These are phyloP conservation scores for Lavandula angustifolia DNA, from an alignment of 257 asterid genomes.

Conservation along the genomic window DNA sequence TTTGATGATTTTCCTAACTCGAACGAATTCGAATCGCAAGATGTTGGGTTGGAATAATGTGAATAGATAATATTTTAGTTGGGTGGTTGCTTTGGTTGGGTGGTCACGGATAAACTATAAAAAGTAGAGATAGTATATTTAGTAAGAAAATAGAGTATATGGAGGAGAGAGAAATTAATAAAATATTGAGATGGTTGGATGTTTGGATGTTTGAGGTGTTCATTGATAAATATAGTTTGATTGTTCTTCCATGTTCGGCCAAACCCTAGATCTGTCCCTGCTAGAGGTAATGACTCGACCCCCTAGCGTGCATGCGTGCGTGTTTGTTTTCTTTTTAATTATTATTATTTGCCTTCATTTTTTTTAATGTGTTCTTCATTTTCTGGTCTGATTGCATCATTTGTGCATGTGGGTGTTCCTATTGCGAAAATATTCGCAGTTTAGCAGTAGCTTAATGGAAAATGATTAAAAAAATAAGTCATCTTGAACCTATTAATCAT, in stretches of 20 bases:
- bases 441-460: conserved; percentile 28
- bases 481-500: conserved; percentile 11
- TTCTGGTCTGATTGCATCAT: conserved; percentile 31
- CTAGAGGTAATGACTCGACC: conserved; percentile 51
- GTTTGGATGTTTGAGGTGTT: too few relatives aligned
- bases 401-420: conserved; percentile 20
- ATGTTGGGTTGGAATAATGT: too few relatives aligned
- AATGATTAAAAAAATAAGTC: neutral
- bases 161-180: too few relatives aligned
- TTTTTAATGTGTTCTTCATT: neutral
- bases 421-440: conserved; percentile 4
- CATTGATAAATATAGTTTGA: too few relatives aligned
- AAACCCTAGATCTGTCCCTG: conserved; percentile 97
- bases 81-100: too few relatives aligned
- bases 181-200: too few relatives aligned
- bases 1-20: too few relatives aligned
- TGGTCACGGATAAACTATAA: too few relatives aligned
- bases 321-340: conserved; percentile 11
- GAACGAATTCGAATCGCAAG: too few relatives aligned
- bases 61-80: too few relatives aligned
- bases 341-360: neutral
- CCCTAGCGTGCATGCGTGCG: conserved; percentile 27
- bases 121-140: too few relatives aligned
- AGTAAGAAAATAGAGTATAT: too few relatives aligned
- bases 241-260: conserved; percentile 55